Conservation (phyloP, 75 land plant genomes). For the Chamaecyparis obtusa region DNA sequence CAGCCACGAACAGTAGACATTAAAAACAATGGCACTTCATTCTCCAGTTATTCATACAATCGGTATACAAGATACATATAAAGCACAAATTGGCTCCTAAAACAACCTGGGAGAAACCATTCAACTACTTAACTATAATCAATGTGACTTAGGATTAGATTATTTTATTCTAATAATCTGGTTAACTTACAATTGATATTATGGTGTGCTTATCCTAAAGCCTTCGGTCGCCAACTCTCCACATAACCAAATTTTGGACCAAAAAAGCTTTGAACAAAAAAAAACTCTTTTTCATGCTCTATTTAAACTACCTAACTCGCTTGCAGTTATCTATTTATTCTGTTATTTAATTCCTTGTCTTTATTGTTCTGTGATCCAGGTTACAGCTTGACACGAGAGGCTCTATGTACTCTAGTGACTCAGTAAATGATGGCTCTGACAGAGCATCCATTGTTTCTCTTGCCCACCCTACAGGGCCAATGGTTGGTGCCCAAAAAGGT, state of each 20-base stretch:
- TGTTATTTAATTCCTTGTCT: background rate
- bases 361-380: background rate
- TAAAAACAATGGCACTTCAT: too few species aligned
- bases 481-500: background rate
- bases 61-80: too few species aligned
- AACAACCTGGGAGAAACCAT: too few species aligned
- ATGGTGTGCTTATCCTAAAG: background rate
- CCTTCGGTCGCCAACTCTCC: too few species aligned
- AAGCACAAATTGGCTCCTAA: too few species aligned
- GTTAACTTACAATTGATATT: background rate
- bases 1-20: too few species aligned
- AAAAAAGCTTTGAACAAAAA: background rate
- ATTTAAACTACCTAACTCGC: background rate
- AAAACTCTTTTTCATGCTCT: background rate
- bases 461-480: background rate
- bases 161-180: too few species aligned
- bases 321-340: background rate
- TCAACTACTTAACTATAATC: too few species aligned
- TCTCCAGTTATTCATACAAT: too few species aligned
- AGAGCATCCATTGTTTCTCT: background rate
- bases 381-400: background rate
- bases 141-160: too few species aligned
- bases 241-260: too few species aligned
- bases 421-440: background rate
- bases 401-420: background rate